Conservation (phyloP, 441 rosid species). For the Dalechampia spathulata region DNA sequence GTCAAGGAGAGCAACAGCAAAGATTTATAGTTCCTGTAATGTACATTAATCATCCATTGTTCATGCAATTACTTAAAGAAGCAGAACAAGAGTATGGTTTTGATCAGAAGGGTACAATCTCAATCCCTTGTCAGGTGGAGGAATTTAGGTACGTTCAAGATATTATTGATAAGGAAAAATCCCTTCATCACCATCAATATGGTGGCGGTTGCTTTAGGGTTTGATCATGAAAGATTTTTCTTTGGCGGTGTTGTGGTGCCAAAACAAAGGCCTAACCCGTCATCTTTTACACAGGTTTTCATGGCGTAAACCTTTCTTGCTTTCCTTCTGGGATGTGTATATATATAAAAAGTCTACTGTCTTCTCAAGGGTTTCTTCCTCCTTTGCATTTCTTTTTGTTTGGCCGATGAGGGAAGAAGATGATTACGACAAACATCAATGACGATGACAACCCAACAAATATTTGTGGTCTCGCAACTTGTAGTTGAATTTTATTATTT, state of each 20-base stretch:
- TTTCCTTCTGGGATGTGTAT: conserved; percentile 8
- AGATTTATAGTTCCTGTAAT: conserved; percentile 77
- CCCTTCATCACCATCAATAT: conserved; percentile 38
- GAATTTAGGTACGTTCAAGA: conserved; percentile 73
- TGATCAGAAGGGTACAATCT: conserved; percentile 80
- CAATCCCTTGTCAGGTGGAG: conserved; percentile 80
- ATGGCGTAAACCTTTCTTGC: not conserved
- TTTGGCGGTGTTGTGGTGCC: conserved; percentile 27
- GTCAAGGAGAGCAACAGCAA: conserved; percentile 61
- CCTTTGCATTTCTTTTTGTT: not conserved
- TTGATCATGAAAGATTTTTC: conserved; percentile 18
- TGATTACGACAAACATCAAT: conserved; percentile 15
- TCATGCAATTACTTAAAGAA: conserved; percentile 68
- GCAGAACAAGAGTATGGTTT: conserved; percentile 93
- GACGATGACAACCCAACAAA: too few species aligned
- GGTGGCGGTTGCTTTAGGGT: conserved; percentile 76
- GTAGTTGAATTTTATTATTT: conserved; percentile 10
- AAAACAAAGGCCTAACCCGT: conserved; percentile 33
- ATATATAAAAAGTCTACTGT: too few species aligned
- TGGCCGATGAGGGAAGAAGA: conserved; percentile 12
- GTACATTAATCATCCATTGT: conserved; percentile 84
- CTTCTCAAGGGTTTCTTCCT: conserved; percentile 1
- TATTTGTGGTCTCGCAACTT: conserved; percentile 16
- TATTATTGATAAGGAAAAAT: conserved; percentile 56
- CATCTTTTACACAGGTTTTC: not conserved